A percentile compares a stretch with the other conserved stretches of the same genome.
These are phyloP conservation scores for Graphilbum fragrans DNA, from an alignment of 2,329 filamentous ascomycete species.

Conservation along the genomic window DNA sequence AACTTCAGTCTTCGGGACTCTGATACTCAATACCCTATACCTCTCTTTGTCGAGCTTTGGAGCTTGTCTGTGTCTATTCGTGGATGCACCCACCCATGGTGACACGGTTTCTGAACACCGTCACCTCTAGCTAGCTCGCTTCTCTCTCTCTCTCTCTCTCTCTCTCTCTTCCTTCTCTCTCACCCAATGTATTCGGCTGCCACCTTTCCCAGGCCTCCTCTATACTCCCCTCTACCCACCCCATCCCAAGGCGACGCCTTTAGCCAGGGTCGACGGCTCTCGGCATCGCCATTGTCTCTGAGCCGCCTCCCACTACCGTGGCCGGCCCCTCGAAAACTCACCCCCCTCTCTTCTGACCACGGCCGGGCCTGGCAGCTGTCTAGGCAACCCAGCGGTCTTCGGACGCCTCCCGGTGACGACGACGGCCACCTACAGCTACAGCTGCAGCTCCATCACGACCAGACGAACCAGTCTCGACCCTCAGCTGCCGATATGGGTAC, in stretches of 20 bases:
- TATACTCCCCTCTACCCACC: not conserved
- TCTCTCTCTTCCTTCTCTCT: not conserved
- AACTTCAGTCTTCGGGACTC: too few species aligned
- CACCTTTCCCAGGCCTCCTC: not conserved
- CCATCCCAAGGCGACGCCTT: too few species aligned
- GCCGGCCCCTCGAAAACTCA: not conserved
- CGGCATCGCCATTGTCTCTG: not conserved
- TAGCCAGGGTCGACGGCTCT: too few species aligned
- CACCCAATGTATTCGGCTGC: not conserved
- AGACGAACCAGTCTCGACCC: too few species aligned
- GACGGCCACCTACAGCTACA: not conserved
- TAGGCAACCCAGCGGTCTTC: not conserved
- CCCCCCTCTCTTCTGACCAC: not conserved
- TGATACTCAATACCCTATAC: too few species aligned
- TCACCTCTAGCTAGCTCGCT: too few species aligned
- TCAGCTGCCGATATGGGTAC: slow-evolving; percentile 17
- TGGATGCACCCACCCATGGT: too few species aligned
- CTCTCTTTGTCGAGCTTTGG: too few species aligned
- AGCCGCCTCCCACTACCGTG: not conserved
- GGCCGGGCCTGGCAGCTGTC: not conserved
- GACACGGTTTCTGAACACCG: too few species aligned
- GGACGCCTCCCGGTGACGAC: not conserved
- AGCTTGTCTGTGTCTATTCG: too few species aligned
- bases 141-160: not conserved
- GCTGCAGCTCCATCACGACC: not conserved